Base-by-base conservation (phyloP, 2,329 filamentous ascomycete species). In the Cladosporium halotolerans region DNA sequence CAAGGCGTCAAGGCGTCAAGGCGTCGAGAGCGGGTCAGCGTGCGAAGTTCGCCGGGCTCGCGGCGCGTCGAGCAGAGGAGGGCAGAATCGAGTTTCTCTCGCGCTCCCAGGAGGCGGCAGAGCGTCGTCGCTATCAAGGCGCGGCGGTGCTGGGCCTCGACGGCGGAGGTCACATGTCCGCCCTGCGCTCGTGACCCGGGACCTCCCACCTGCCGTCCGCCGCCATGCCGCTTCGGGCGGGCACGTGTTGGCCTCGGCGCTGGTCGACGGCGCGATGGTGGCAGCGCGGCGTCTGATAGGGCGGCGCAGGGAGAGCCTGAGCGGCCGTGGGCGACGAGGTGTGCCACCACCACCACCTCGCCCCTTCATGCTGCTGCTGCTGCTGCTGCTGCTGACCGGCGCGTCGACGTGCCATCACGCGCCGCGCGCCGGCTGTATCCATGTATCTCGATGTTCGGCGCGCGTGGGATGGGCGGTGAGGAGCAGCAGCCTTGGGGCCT, bases 41-140 rank as follows among this genome's bases (percentile, higher is more conserved):
- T 11, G 39, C 13, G n/a, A 5, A 5, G 32, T 14, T 47, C 45
- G 14, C 32, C 44, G 31, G 44, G 16, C 39, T 8, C 39, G 14
- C 44, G 19, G 44, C 44, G 44, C 44, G 44, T 45, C 44, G 31
- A 33, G 18, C 28, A 33, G 28, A 48, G 34, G 39, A 41, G 14
- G 14, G 13, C 11, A 43, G 18, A 28, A 23, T 9, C 16, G 41
- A n/a, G 16, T 41, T 28, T 50, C 14, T 7, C 16, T 14, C 39
- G 14, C 39, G 13, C n/a, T 14, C 5, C 39, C 14, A 14, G 16
- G 16, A 14, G 16, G 40, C 40, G 13, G 14, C 40, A 9, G 16
- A 28, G 19, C 23, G 40, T 42, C 47, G 39, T 51, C 31, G 47
- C 47, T 51, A 51, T 51, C 47, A 51, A 51, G 39, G 36, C 23